Conservation (phyloP, 371 early-diverging fungal species). For the Enterocytospora artemiae region DNA sequence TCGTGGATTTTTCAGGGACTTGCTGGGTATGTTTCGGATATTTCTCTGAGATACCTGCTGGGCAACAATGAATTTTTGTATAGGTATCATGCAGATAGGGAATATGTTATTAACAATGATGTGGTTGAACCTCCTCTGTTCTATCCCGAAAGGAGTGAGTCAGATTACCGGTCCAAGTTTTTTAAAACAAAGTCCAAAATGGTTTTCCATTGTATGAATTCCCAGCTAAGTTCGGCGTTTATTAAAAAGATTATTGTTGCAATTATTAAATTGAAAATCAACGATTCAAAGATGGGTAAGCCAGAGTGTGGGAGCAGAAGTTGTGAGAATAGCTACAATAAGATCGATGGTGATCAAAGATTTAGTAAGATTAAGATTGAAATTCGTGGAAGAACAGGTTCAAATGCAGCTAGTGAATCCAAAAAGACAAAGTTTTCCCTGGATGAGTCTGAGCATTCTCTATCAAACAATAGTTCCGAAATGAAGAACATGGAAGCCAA, state of each 20-base stretch:
- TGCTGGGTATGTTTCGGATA: constrained; percentile 47
- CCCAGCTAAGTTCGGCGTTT: constrained; percentile 56
- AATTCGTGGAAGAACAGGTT: neutral
- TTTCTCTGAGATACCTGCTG: constrained; percentile 43
- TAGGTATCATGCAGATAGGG: constrained; percentile 42
- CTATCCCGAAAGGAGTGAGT: constrained; percentile 14
- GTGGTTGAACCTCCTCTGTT: constrained; percentile 52
- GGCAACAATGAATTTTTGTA: constrained; percentile 56
- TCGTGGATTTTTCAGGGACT: constrained; percentile 54
- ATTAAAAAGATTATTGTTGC: constrained; percentile 56
- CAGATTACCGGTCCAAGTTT: constrained; percentile 33
- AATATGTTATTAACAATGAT: constrained; percentile 52
- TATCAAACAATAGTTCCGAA: too few relatives aligned
- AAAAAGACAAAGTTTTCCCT: too few relatives aligned
- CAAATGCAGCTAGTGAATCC: neutral
- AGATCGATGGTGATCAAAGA: neutral
- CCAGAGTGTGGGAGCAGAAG: neutral
- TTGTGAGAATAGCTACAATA: neutral
- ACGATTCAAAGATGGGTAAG: constrained; percentile 2
- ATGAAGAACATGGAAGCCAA: neutral
- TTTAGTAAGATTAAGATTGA: neutral
- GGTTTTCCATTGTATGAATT: constrained; percentile 55
- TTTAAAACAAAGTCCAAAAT: constrained; percentile 50
- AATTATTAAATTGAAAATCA: constrained; percentile 13
- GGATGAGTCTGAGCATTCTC: neutral